These are phyloP conservation scores for Globomyces pollinis-pini DNA, from an alignment of 192 early-diverging fungal genomes.

Conservation along the genomic window DNA sequence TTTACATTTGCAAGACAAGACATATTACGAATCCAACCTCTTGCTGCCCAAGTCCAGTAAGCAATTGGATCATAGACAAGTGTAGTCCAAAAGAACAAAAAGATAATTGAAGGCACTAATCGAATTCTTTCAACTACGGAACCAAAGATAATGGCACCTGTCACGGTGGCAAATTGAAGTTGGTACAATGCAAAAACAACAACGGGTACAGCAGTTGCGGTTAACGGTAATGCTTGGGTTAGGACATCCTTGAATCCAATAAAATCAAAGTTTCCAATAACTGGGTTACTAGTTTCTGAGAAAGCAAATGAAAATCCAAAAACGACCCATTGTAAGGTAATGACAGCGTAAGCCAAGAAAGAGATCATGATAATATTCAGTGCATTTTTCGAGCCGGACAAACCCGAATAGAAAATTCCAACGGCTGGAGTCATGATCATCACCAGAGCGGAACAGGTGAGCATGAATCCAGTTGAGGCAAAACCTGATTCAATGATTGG, in stretches of 20 bases:
- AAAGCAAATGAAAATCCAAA: constrained; percentile 87
- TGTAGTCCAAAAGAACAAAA: constrained; percentile 86
- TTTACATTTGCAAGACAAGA: constrained; percentile 24
- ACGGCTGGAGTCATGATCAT: constrained; percentile 95
- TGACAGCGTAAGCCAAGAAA: constrained; percentile 48
- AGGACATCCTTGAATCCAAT: constrained; percentile 62
- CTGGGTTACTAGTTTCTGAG: constrained; percentile 56
- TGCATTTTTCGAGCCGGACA: constrained; percentile 87
- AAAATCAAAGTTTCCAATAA: constrained; percentile 79
- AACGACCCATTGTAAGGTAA: constrained; percentile 84
- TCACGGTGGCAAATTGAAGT: constrained; percentile 89
- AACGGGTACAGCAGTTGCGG: constrained; percentile 60
- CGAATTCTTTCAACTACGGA: constrained; percentile 86
- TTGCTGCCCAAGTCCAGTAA: constrained; percentile 86
- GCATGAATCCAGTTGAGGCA: constrained; percentile 43
- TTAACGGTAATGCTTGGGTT: constrained; percentile 38
- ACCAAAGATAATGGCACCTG: constrained; percentile 84
- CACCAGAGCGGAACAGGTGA: constrained; percentile 67
- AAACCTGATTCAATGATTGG: constrained; percentile 12
- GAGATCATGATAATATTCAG: constrained; percentile 82
- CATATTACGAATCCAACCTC: constrained; percentile 73
- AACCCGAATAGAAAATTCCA: constrained; percentile 93
- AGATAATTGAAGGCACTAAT: constrained; percentile 82
- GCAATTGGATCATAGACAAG: constrained; percentile 90
- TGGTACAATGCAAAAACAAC: constrained; percentile 77